phyloP scores from a whole-genome alignment of 192 early-diverging fungal genomes.

The Umbelopsis vinacea region DNA sequence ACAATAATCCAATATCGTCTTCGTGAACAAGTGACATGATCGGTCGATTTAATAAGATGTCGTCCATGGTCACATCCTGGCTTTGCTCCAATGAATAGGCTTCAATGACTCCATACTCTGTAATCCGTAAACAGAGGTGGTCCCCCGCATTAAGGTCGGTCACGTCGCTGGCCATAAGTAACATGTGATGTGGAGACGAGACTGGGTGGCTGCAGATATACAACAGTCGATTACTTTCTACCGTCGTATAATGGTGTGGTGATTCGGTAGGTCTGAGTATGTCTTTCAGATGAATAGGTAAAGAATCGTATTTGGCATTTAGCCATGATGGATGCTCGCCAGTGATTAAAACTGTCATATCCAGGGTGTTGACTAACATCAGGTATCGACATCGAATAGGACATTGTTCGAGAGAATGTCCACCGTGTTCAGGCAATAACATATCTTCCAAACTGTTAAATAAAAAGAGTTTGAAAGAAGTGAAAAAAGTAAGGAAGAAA shows the following conservation, averaged over 20 bases:
- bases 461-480: neutral
- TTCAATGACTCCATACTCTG: slow-evolving; percentile 37
- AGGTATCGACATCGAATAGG: slow-evolving; percentile 19
- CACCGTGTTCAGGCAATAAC: neutral
- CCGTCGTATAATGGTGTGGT: slow-evolving; percentile 3
- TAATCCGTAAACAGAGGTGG: slow-evolving; percentile 28
- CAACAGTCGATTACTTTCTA: slow-evolving; percentile 1
- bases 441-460: neutral
- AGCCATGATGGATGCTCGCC: slow-evolving; percentile 12
- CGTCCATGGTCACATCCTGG: slow-evolving; percentile 6
- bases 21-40: slow-evolving; percentile 38
- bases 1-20: slow-evolving; percentile 29
- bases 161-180: slow-evolving; percentile 8
- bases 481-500: neutral
- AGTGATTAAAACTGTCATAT: neutral
- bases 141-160: neutral
- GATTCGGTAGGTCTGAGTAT: slow-evolving; percentile 6
- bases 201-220: slow-evolving; percentile 21
- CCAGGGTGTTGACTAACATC: slow-evolving; percentile 13
- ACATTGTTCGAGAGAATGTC: slow-evolving; percentile 23
- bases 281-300: slow-evolving; percentile 1
- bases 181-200: slow-evolving; percentile 12
- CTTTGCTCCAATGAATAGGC: slow-evolving; percentile 4
- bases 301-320: slow-evolving; percentile 2
- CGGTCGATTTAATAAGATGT: slow-evolving; percentile 14